These are phyloP conservation scores for Keithomyces neogunnii DNA, from an alignment of 2,329 filamentous ascomycete species.

Conservation along the genomic window DNA sequence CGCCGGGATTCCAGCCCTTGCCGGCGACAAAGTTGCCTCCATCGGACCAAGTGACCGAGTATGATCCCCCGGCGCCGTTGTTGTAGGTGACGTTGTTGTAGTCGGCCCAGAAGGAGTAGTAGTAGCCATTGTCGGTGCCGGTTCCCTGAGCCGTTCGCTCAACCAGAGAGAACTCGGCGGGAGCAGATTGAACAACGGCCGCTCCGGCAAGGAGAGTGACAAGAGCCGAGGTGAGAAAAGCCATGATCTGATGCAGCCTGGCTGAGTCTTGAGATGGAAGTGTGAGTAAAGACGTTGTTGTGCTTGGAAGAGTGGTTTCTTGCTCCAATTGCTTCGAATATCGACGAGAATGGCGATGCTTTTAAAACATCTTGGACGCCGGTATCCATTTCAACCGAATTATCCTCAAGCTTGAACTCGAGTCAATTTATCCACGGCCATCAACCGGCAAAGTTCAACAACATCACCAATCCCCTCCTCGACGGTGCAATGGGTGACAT, in stretches of 20 bases:
- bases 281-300: no score
- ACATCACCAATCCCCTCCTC: no score
- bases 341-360: no score
- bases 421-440: no score
- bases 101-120: background rate
- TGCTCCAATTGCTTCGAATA: no score
- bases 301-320: no score
- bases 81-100: background rate
- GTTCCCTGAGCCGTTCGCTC: background rate
- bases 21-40: conserved; percentile 47
- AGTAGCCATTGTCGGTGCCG: background rate
- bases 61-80: background rate
- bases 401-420: no score
- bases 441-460: no score
- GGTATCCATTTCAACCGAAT: no score
- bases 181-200: background rate
- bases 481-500: no score
- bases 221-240: background rate
- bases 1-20: conserved; percentile 49
- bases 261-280: no score
- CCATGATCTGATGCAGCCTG: background rate
- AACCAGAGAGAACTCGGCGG: background rate
- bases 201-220: background rate
- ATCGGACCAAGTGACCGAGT: conserved; percentile 27
- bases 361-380: no score